These are phyloP conservation scores for Kwoniella mangroviensis DNA, from an alignment of 768 basidiomycete species.

Conservation along the genomic window DNA sequence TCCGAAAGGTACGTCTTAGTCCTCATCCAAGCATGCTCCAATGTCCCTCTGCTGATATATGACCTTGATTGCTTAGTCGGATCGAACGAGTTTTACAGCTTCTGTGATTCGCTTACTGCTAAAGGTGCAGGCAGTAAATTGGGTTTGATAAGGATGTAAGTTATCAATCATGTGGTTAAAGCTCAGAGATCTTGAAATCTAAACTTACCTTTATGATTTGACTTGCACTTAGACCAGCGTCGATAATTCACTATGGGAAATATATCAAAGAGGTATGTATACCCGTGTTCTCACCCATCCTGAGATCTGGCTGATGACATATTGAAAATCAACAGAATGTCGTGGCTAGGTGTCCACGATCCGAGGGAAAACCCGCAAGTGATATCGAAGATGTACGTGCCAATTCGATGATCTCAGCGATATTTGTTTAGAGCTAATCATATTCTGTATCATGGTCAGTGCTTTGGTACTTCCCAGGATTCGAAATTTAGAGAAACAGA, in stretches of 20 bases:
- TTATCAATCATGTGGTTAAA: neutral
- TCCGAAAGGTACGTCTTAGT: slow-evolving; percentile 60
- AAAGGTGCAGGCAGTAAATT: slow-evolving; percentile 35
- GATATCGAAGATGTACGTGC: slow-evolving; percentile 41
- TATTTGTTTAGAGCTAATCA: slow-evolving; percentile 4
- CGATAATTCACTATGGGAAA: slow-evolving; percentile 46
- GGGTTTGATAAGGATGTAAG: slow-evolving; percentile 59
- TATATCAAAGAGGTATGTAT: slow-evolving; percentile 72
- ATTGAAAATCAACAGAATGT: slow-evolving; percentile 27
- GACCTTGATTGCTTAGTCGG: slow-evolving; percentile 34
- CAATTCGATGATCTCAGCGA: too few species aligned
- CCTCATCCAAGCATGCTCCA: neutral
- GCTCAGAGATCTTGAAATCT: too few species aligned
- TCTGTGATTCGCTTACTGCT: slow-evolving; percentile 50
- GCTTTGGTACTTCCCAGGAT: slow-evolving; percentile 83
- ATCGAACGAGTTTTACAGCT: slow-evolving; percentile 46
- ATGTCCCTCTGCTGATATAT: neutral
- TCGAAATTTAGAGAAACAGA: slow-evolving; percentile 67
- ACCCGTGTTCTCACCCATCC: too few species aligned
- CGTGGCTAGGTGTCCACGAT: slow-evolving; percentile 41
- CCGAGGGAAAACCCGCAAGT: slow-evolving; percentile 31
- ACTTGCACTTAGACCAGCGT: slow-evolving; percentile 26
- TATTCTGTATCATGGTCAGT: slow-evolving; percentile 60
- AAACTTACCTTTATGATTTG: slow-evolving; percentile 1
- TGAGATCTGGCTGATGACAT: neutral